phyloP scores from a whole-genome alignment of 1,284 basidiomycete species.

The Rhodotorula sp. region DNA sequence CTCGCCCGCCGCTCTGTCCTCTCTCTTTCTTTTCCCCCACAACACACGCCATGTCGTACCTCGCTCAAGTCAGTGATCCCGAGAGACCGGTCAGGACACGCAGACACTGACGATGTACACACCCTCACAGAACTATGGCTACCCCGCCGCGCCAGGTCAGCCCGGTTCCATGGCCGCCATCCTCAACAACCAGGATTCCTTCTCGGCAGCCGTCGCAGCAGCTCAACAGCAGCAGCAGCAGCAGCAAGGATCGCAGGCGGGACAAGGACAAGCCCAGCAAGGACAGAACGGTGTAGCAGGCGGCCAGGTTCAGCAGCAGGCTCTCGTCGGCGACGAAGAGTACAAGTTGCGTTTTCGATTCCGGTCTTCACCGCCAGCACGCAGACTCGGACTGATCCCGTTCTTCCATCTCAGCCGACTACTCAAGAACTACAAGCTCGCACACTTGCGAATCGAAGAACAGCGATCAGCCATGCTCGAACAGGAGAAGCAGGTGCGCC shows the following conservation, averaged over 20 bases:
- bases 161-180: conserved; percentile 8
- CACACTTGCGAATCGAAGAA: conserved; percentile 78
- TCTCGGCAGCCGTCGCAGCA: background rate
- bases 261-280: background rate
- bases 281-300: background rate
- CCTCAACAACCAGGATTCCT: conserved; percentile 24
- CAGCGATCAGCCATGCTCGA: conserved; percentile 71
- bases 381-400: too few species aligned
- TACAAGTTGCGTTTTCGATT: conserved; percentile 34
- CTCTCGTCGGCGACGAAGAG: conserved; percentile 38
- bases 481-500: conserved; percentile 65
- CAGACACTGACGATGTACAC: too few species aligned
- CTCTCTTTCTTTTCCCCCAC: background rate
- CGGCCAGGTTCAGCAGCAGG: background rate
- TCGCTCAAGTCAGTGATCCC: conserved; percentile 11
- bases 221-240: conserved; percentile 13
- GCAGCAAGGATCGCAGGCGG: conserved; percentile 10
- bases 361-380: too few species aligned
- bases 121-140: conserved; percentile 11
- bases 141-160: background rate
- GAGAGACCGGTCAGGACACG: too few species aligned
- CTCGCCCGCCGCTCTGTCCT: background rate
- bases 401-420: conserved; percentile 28
- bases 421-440: conserved; percentile 61
- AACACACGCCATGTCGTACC: conserved; percentile 16